Evolutionary conservation across 257 asterid genomes (phyloP), one percentile per base, ranked within the genome.

Genomic region (Cordia subcordata): DNA sequence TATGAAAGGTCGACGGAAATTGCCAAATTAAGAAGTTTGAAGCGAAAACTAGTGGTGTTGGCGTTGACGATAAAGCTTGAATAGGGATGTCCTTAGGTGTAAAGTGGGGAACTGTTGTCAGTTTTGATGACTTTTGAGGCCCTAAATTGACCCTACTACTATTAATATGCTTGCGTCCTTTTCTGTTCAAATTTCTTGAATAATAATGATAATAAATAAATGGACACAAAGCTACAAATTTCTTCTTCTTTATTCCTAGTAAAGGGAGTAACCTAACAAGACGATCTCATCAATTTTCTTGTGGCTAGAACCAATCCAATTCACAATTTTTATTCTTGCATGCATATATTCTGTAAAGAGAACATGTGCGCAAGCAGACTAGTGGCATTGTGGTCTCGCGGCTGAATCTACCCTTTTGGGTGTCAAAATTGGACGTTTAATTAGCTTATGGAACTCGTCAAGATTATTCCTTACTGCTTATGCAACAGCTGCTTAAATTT

Each of bases 1-100:
- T 27, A 6, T n/a, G 35, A 27, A 27, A 27, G 35, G 35, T 27
- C 35, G 35, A 27, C 35, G 4, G 6, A 20, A 56, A 23, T 59
- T 13, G 11, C 5, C 22, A 11, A 55, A 23, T 1, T 9, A 16
- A 47, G 18, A 19, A 35, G 8, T 12, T 45, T 40, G 40, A 6
- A 35, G 58, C 47, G 44, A 58, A 53, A 35, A 47, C 27, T n/a
- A 63, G 59, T 69, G 56, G 68, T n/a, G n/a, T 46, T 67, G 68
- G 65, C 59, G 55, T 64, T 67, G 70, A 72, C 57, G 58, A 60
- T 55, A 54, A 68, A 40, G 60, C 71, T 59, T 39, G 68, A 58
- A 58, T 27, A 39, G 45, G 32, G 35, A 50, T 42, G 23, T 60
- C 69, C 63, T 63, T 58, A 45, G 67, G 58, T 64, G 66, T 64